A percentile compares a stretch with the other conserved stretches of the same genome.
Conservation (phyloP, 2,329 filamentous ascomycete species). For the Pyrenophora teres region DNA sequence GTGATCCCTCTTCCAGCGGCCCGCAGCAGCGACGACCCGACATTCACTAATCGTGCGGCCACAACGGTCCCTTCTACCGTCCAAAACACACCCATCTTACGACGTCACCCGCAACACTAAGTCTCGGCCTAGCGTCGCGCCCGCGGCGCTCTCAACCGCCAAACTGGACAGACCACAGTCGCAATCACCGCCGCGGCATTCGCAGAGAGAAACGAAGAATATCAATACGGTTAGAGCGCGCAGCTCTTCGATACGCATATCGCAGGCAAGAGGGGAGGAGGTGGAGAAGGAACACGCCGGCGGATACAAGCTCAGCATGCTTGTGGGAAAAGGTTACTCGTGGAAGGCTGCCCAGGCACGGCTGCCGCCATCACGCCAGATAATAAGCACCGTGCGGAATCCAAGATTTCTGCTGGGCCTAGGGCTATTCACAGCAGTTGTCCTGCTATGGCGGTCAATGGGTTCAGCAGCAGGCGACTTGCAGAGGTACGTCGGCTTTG, state of each 20-base stretch:
- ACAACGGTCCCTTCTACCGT: slow-evolving; percentile 9
- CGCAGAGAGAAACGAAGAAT: slow-evolving; percentile 37
- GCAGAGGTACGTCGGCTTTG: slow-evolving; percentile 71
- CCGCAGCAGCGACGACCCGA: neutral
- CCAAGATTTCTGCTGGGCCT: slow-evolving; percentile 78
- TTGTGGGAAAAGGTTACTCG: slow-evolving; percentile 85
- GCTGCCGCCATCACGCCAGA: slow-evolving; percentile 75
- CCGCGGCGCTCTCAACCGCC: slow-evolving; percentile 19
- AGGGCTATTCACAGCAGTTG: slow-evolving; percentile 69
- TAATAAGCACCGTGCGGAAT: slow-evolving; percentile 67
- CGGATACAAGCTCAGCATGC: slow-evolving; percentile 61
- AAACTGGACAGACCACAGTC: slow-evolving; percentile 38
- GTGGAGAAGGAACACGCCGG: slow-evolving; percentile 25
- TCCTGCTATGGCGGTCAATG: slow-evolving; percentile 88
- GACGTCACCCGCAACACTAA: slow-evolving; percentile 9
- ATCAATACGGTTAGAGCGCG: slow-evolving; percentile 34
- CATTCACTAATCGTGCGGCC: slow-evolving; percentile 4
- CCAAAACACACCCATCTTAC: slow-evolving; percentile 5
- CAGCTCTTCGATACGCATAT: slow-evolving; percentile 40
- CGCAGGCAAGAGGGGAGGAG: slow-evolving; percentile 37
- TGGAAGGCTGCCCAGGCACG: slow-evolving; percentile 88
- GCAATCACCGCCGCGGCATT: slow-evolving; percentile 32
- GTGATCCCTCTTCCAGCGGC: slow-evolving; percentile 1
- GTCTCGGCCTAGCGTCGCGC: slow-evolving; percentile 9
- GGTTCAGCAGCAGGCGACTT: slow-evolving; percentile 80